Conservation (phyloP, 2,329 filamentous ascomycete genomes). For the Diplodia intermedia region DNA sequence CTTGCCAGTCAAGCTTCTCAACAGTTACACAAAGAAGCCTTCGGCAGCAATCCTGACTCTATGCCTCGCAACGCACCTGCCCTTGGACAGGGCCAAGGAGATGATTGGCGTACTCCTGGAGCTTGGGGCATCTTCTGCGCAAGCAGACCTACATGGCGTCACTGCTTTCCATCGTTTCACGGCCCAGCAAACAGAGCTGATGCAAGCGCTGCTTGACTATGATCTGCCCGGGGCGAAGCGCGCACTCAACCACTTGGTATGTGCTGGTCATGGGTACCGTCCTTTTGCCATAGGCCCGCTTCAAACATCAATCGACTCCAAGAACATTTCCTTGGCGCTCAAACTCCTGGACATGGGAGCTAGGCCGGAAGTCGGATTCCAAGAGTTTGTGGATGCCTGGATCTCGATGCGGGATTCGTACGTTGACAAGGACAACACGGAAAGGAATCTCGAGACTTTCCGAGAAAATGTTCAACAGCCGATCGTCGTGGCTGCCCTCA, state of each 20-base stretch:
- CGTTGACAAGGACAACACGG: constrained; percentile 42
- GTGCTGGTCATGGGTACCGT: constrained; percentile 47
- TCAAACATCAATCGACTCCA: constrained; percentile 63
- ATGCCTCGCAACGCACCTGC: constrained; percentile 70
- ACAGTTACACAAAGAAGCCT: constrained; percentile 56
- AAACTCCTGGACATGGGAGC: constrained; percentile 71
- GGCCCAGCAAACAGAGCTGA: constrained; percentile 51
- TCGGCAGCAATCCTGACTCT: constrained; percentile 71
- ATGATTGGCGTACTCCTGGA: constrained; percentile 71
- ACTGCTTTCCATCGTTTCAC: constrained; percentile 71
- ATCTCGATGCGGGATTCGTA: constrained; percentile 55
- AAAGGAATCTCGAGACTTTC: constrained; percentile 61
- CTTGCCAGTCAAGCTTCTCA: constrained; percentile 72
- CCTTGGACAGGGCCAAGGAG: constrained; percentile 65
- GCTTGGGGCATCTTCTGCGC: constrained; percentile 74
- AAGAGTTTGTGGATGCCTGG: constrained; percentile 65
- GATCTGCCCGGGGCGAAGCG: constrained; percentile 68
- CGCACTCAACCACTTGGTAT: constrained; percentile 70
- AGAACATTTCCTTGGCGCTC: constrained; percentile 61
- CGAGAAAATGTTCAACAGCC: constrained; percentile 65
- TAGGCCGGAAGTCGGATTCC: constrained; percentile 65
- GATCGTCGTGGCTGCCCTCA: constrained; percentile 65
- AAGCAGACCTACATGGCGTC: constrained; percentile 69
- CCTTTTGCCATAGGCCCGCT: constrained; percentile 58
- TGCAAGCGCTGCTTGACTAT: constrained; percentile 55